phyloP scores from a whole-genome alignment of 306 rosid species.

The Quercus ilex region DNA sequence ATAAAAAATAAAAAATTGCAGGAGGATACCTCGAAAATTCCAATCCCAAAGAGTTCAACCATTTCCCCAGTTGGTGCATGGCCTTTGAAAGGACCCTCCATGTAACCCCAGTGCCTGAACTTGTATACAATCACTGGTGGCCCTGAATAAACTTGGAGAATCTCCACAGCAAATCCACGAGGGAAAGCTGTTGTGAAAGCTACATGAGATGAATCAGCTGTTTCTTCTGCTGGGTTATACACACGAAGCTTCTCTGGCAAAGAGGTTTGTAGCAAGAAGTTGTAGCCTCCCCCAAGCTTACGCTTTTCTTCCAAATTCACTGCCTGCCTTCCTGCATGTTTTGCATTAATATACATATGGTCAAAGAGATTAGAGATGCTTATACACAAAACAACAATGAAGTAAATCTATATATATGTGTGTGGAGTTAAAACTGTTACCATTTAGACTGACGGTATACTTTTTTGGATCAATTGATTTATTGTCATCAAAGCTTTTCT shows the following conservation, averaged over 20 bases:
- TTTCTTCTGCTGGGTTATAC: constrained; percentile 55
- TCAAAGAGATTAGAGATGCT: background rate
- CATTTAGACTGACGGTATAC: constrained; percentile 50
- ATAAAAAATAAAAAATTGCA: background rate
- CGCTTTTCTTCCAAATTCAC: constrained; percentile 32
- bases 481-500: constrained; percentile 24
- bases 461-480: constrained; percentile 47
- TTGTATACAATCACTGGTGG: constrained; percentile 63
- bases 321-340: constrained; percentile 42
- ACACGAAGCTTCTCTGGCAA: constrained; percentile 43
- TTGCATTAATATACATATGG: background rate
- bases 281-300: constrained; percentile 70
- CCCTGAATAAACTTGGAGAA: constrained; percentile 49
- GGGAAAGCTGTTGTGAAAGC: constrained; percentile 57
- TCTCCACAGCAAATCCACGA: constrained; percentile 62
- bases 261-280: constrained; percentile 45
- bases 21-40: constrained; percentile 41
- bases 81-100: constrained; percentile 79
- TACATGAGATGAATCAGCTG: constrained; percentile 41
- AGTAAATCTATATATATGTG: no score
- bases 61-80: constrained; percentile 53
- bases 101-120: constrained; percentile 77
- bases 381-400: background rate
- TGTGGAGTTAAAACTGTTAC: constrained; percentile 16
- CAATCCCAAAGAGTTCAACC: constrained; percentile 48